Conservation (phyloP, 2,329 filamentous ascomycete genomes). For the Anthostomella pinea region DNA sequence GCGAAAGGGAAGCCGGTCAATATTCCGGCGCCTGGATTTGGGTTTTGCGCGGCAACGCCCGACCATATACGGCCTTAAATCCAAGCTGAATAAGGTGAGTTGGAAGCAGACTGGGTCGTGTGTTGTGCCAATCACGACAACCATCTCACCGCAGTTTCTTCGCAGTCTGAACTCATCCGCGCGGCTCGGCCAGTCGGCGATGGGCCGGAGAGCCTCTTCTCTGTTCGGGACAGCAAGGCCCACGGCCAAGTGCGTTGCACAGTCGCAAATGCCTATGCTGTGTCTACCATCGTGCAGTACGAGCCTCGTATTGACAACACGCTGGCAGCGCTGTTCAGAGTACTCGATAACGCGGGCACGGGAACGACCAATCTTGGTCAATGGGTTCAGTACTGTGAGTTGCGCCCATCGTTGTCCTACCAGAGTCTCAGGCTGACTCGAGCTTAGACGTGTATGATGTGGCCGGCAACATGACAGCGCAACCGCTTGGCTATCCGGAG, state of each 20-base stretch:
- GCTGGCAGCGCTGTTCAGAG: neutral
- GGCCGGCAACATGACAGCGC: neutral
- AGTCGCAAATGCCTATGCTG: constrained; percentile 3
- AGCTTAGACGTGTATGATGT: constrained; percentile 2
- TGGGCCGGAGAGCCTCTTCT: constrained; percentile 3
- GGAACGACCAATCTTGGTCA: neutral
- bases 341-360: neutral
- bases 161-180: constrained; percentile 1
- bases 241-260: constrained; percentile 2
- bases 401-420: neutral
- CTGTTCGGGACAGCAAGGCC: constrained; percentile 3
- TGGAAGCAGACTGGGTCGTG: too few species aligned
- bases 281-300: constrained; percentile 4
- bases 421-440: too few species aligned
- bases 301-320: constrained; percentile 6
- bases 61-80: too few species aligned
- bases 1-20: too few species aligned
- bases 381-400: constrained; percentile 1
- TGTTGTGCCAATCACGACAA: too few species aligned
- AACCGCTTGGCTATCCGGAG: neutral
- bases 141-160: too few species aligned
- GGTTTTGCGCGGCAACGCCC: too few species aligned
- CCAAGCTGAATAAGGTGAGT: too few species aligned
- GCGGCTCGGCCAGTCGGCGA: neutral
- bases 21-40: too few species aligned